A percentile compares a stretch with the other conserved stretches of the same genome.
phyloP scores from a whole-genome alignment of 768 basidiomycete genomes.

The Holtermanniella nyarrowii region DNA sequence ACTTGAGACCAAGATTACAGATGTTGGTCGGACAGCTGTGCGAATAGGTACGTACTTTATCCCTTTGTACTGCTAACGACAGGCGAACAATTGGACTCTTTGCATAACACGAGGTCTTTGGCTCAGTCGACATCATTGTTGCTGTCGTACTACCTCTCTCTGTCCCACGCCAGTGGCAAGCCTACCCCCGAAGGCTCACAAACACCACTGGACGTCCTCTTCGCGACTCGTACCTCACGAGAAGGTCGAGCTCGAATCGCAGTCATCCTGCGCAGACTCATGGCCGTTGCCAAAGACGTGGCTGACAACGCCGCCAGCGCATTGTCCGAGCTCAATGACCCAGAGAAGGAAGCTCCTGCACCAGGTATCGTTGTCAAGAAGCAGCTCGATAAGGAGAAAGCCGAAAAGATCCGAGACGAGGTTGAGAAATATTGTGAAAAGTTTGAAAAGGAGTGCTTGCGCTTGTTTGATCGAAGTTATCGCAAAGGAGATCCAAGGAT shows the following conservation, averaged over 20 bases:
- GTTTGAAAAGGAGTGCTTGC: conserved; percentile 97
- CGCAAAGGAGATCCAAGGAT: conserved; percentile 95
- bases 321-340: conserved; percentile 19
- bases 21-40: conserved; percentile 87
- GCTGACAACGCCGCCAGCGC: conserved; percentile 46
- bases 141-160: conserved; percentile 87
- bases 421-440: conserved; percentile 97
- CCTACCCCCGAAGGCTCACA: conserved; percentile 14
- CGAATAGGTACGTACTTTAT: conserved; percentile 61
- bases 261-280: conserved; percentile 70
- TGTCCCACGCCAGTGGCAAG: conserved; percentile 45
- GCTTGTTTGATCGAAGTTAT: conserved; percentile 90
- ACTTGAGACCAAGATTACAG: conserved; percentile 83
- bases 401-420: conserved; percentile 61
- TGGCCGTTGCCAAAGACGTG: conserved; percentile 82
- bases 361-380: conserved; percentile 47
- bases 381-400: conserved; percentile 63
- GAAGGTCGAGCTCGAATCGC: conserved; percentile 83
- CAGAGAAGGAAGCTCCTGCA: conserved; percentile 8
- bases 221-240: conserved; percentile 50
- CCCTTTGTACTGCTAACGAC: neutral
- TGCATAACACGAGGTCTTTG: conserved; percentile 80
- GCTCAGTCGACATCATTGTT: conserved; percentile 91
- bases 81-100: conserved; percentile 93
- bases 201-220: conserved; percentile 57